Base-by-base conservation (phyloP, 306 rosid species). In the Prunus davidiana region DNA sequence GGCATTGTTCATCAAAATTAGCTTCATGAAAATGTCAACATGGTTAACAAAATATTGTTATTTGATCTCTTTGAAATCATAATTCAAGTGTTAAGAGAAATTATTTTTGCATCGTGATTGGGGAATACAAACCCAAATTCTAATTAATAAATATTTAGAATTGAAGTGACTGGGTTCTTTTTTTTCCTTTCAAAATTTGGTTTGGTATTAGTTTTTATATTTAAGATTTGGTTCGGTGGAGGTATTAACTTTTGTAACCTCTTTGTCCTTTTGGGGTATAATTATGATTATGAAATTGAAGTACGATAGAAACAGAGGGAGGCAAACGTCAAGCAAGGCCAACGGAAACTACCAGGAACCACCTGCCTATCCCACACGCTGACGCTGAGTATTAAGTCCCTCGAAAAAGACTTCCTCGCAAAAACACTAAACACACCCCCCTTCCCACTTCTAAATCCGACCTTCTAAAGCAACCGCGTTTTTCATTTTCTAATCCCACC, bases 401-500 rank as follows among this genome's bases (percentile, higher is more conserved):
- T 28, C 8, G 30, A 30, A 63, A 22, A 2, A 12, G 22, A 28
- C 43, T 63, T 63, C 20, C 45, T 18, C 50, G 2, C 27, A 0
- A 28, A 1, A 14, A 25, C 51, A 16, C 5, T 2, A 11, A 22
- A n/a, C 12, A 69, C 14, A 8, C 6, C 4, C 5, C 12, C 54
- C 47, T 61, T 5, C 60, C 69, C 12, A 13, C 66, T 24, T 43
- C 63, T 10, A 28, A 38, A 38, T 38, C 43, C 43, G 5, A 6
- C 55, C 18, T 12, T 14, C 24, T 32, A 69, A 70, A 74, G 75
- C 80, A 78, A 78, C 69, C 86, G 86, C 80, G 60, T 73, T 28
- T 19, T 63, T 28, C 20, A 60, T 25, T 72, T 34, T 71, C 38
- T 38, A 13, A 20, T 6, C 76, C 69, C 60, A 61, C 11, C 41